Evolutionary conservation across 1,284 basidiomycete species (phyloP), one percentile per base, ranked within the genome.

Genomic region (Ceratobasidium sp.): DNA sequence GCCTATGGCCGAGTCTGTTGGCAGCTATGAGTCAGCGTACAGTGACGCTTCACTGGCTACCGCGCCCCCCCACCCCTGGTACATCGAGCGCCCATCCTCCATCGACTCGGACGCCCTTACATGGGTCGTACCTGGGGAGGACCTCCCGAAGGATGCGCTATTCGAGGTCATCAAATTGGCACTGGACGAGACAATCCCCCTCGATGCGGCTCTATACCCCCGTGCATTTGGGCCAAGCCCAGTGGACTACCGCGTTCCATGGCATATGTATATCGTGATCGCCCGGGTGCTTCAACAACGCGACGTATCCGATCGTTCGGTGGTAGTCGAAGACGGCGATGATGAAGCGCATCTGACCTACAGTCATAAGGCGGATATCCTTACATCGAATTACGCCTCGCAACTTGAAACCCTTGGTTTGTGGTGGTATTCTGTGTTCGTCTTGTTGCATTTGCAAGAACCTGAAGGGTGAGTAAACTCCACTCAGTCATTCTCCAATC

Each of bases 201-300:
- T 87, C 25, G 84, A 85, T 62, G 71, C 76, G 13, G 81, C 80
- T n/a, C 77, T 86, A 4, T 74, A 78, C 5, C 90, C 95, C 0
- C 81, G 88, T 34, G 91, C 91, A 40, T 94, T 92, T 75, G 86
- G 89, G 0, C 79, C 90, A 0, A 91, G 88, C 12, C 90, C 91
- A 0, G 78, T 87, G 22, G 95, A 97, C 78, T 90, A 88, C 76
- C 87, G 93, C 12, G 81, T 98, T 67, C 85, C 92, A 7, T 99
- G 96, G 96, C 95, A 98, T 79, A 77, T 98, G 32, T 98, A 96
- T 77, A 86, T 95, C 70, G 81, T 98, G 35, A 82, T 99, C 29
- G 91, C 94, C 3, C 86, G 90, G 27, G 91, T 91, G 62, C 85
- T 98, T 77, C 83, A 88, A 45, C 80, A 90, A 55, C 86, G 95